phyloP scores from a whole-genome alignment of 2,329 filamentous ascomycete species.

The Ascocoryne sarcoides region DNA sequence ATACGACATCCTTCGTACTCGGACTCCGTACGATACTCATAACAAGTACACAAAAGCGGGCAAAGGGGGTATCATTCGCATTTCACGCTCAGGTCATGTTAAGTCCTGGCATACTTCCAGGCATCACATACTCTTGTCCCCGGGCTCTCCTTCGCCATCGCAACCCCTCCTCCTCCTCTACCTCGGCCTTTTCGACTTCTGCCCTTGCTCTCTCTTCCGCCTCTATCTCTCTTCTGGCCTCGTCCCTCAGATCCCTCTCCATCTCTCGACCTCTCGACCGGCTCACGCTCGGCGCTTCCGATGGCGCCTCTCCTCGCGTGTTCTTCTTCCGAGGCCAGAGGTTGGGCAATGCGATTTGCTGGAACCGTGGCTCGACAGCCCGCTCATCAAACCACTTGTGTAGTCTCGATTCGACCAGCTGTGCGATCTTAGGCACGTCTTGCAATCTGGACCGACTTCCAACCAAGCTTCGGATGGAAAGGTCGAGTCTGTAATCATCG shows the following conservation, averaged over 20 bases:
- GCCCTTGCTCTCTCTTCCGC: slow-evolving; percentile 32
- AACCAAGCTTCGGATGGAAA: slow-evolving; percentile 70
- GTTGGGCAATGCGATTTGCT: slow-evolving; percentile 75
- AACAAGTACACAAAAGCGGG: not conserved
- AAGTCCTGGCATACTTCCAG: slow-evolving; percentile 29
- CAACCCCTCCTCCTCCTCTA: slow-evolving; percentile 24
- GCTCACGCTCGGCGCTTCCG: slow-evolving; percentile 35
- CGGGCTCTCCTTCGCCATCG: slow-evolving; percentile 28
- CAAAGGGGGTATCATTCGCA: not conserved
- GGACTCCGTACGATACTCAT: not conserved
- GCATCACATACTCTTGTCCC: slow-evolving; percentile 30
- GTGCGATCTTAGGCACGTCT: slow-evolving; percentile 82
- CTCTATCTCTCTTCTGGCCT: slow-evolving; percentile 39
- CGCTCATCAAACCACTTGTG: slow-evolving; percentile 86
- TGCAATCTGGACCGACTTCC: slow-evolving; percentile 73
- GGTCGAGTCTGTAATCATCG: slow-evolving; percentile 77
- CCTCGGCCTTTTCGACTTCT: slow-evolving; percentile 22
- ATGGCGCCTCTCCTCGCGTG: slow-evolving; percentile 55
- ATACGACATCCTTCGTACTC: not conserved
- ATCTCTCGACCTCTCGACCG: slow-evolving; percentile 47
- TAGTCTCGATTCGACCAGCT: slow-evolving; percentile 69
- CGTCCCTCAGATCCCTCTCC: slow-evolving; percentile 41
- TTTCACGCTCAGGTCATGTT: slow-evolving; percentile 15
- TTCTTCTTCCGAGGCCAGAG: slow-evolving; percentile 81
- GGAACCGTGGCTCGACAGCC: slow-evolving; percentile 76